Base-by-base conservation (phyloP, 2,329 filamentous ascomycete genomes). In the Pseudocercospora vitis region DNA sequence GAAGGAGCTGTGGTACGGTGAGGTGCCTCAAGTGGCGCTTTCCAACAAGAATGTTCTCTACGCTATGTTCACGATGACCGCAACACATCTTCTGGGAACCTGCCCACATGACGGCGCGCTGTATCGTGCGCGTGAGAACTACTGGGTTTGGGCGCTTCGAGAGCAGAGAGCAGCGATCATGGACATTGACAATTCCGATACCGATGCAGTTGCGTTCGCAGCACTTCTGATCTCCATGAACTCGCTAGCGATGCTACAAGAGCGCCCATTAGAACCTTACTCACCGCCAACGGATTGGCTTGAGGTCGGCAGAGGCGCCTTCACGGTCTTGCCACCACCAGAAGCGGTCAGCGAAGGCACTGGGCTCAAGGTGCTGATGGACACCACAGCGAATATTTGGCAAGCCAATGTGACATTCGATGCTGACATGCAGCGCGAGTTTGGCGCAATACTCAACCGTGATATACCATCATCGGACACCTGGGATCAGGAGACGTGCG, bases 261-360 rank as follows among this genome's bases (percentile, higher is more conserved):
- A 69, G 32, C 63, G 68, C 1, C 49, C 28, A 23, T 32, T 65
- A 11, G 54, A 58, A 12, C 63, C 59, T 8, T 71, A 70, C 50
- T 53, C 55, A 1, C 67, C 66, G 8, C 68, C 68, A 2, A 59
- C 66, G 7, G 63, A 69, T 31, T 70, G 67, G 68, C 51, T 71
- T 8, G 62, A 63, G n/a, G 59, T 70, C 42, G 63, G 65, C 3
- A 54, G 58, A 40, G 65, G 65, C 8, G 59, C 62, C 14, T 62
- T 57, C 14, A 62, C 63, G 4, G 61, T 70, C 26, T 61, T 67
- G 39, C 59, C 59, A 16, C 50, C 57, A 21, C 60, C 58, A 7
- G 60, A 56, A 48, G 58, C 47, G 23, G 59, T 60, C 23, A 55
- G 54, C 21, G 63, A 63, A 26, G 52, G 58, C 42, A 61, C 59